Evolutionary conservation across 768 basidiomycete genomes (phyloP).

Genomic region (Suillus sp.): DNA sequence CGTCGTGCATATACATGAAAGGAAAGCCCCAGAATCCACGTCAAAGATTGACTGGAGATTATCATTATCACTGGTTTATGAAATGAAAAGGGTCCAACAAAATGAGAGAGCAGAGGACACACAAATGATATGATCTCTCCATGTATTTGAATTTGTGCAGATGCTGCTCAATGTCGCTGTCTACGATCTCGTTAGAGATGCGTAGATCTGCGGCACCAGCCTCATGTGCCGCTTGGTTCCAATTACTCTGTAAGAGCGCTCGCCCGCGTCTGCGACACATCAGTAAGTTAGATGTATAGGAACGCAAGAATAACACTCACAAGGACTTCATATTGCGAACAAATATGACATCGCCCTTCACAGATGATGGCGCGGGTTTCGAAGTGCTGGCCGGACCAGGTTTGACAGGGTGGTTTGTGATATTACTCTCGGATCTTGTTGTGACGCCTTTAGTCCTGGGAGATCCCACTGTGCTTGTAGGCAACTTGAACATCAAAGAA

Average conservation of each 20-base stretch:
- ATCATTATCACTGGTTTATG: slow-evolving; percentile 15
- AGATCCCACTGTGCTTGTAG: background rate
- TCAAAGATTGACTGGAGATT: slow-evolving; percentile 24
- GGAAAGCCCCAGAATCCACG: slow-evolving; percentile 37
- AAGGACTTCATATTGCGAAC: background rate
- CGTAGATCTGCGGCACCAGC: slow-evolving; percentile 34
- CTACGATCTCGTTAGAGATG: slow-evolving; percentile 38
- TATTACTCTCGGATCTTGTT: background rate
- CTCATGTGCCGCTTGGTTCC: slow-evolving; percentile 32
- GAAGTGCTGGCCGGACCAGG: background rate
- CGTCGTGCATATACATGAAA: slow-evolving; percentile 45
- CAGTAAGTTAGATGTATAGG: background rate
- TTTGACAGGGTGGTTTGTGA: background rate
- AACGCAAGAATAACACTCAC: background rate
- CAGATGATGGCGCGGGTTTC: background rate
- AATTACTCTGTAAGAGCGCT: slow-evolving; percentile 28
- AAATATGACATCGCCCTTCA: background rate
- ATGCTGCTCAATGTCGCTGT: slow-evolving; percentile 44
- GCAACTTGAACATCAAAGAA: slow-evolving; percentile 3
- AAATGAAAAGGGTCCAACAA: slow-evolving; percentile 4
- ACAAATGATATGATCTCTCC: slow-evolving; percentile 55
- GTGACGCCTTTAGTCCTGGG: background rate
- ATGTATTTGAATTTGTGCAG: slow-evolving; percentile 50
- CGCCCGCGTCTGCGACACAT: slow-evolving; percentile 21
- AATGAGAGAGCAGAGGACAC: slow-evolving; percentile 27